These are phyloP conservation scores for Elsinoe perseae DNA, from an alignment of 2,329 filamentous ascomycete species.

Conservation along the genomic window DNA sequence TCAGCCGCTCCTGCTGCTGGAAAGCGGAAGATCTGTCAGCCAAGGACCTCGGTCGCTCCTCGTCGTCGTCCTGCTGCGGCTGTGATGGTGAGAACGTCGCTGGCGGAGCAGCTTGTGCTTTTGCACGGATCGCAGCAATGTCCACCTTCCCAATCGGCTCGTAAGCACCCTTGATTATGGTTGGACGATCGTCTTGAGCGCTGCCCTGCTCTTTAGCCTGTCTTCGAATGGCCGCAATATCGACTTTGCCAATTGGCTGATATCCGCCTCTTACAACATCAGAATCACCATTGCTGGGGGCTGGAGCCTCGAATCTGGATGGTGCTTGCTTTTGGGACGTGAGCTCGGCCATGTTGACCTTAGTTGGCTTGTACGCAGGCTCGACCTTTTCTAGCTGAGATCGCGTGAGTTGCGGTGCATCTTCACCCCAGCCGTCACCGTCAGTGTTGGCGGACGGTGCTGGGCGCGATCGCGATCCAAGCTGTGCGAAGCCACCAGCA, in stretches of 20 bases:
- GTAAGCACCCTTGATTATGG: conserved; percentile 83
- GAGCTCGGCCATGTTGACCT: conserved; percentile 85
- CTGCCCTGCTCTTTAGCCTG: conserved; percentile 55
- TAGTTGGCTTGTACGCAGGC: conserved; percentile 88
- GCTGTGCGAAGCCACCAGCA: conserved; percentile 55
- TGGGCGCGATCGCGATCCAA: conserved; percentile 56
- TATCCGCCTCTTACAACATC: conserved; percentile 81
- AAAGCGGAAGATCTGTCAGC: conserved; percentile 73
- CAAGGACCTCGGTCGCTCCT: conserved; percentile 53
- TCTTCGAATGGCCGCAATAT: conserved; percentile 82
- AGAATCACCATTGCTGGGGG: conserved; percentile 35
- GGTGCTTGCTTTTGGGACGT: conserved; percentile 63
- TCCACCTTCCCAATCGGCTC: conserved; percentile 95
- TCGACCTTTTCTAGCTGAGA: conserved; percentile 86
- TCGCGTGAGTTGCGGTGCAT: conserved; percentile 84
- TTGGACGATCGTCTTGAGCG: conserved; percentile 65
- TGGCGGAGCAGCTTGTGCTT: conserved; percentile 54
- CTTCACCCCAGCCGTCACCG: conserved; percentile 85
- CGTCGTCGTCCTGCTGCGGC: conserved; percentile 38
- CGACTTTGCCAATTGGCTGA: conserved; percentile 93
- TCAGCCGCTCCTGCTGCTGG: conserved; percentile 68
- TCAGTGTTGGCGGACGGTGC: conserved; percentile 54
- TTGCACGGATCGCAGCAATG: conserved; percentile 84
- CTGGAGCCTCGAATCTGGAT: conserved; percentile 50
- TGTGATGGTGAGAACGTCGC: conserved; percentile 33